Percentiles rank a stretch among this genome's conserved stretches.
Conservation (phyloP, 805 yeast genomes). For the Ogataea methanolica region DNA sequence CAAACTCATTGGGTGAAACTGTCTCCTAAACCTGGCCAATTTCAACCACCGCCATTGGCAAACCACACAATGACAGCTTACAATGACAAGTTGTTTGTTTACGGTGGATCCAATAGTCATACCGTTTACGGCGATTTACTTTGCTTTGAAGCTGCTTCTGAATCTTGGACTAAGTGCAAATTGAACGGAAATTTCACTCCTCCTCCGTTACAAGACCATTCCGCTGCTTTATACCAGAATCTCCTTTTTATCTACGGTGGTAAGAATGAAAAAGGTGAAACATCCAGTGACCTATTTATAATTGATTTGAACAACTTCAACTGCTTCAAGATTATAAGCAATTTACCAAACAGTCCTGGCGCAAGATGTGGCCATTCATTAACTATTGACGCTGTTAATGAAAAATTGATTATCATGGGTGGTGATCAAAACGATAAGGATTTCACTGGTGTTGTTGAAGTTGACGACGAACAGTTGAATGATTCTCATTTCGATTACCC, state of each 20-base stretch:
- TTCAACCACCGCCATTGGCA: conserved; percentile 74
- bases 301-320: conserved; percentile 66
- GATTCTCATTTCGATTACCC: conserved; percentile 27
- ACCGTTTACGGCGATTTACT: conserved; percentile 72
- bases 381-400: conserved; percentile 60
- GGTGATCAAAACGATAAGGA: conserved; percentile 77
- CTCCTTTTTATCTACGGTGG: conserved; percentile 88
- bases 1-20: conserved; percentile 80
- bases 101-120: conserved; percentile 81
- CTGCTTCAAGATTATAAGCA: conserved; percentile 54
- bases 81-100: conserved; percentile 74
- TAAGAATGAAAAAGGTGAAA: conserved; percentile 65
- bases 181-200: conserved; percentile 65
- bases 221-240: conserved; percentile 75
- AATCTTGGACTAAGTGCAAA: conserved; percentile 66
- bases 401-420: conserved; percentile 81
- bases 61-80: conserved; percentile 86
- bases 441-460: conserved; percentile 20
- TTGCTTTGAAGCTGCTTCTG: conserved; percentile 65
- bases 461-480: conserved; percentile 20
- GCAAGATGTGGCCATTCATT: conserved; percentile 90
- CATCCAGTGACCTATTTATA: conserved; percentile 63
- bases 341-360: conserved; percentile 56
- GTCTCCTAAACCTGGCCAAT: conserved; percentile 35
- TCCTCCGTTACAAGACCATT: conserved; percentile 87